Evolutionary conservation across 176 grass and related monocot genomes (phyloP).

Genomic region (Aegilops speltoides): DNA sequence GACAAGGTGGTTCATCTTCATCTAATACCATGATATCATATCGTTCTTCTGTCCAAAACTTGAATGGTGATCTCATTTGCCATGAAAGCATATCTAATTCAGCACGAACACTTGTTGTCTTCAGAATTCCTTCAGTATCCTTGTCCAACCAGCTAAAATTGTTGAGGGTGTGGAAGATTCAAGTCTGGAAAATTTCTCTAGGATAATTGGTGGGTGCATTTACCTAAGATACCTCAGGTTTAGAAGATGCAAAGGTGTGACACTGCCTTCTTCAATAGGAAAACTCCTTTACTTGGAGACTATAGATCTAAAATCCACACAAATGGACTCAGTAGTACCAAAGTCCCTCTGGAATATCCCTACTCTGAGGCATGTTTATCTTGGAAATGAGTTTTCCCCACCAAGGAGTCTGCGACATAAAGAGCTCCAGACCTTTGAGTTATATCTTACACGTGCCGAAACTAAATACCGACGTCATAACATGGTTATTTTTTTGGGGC

Average conservation of each 20-base stretch:
- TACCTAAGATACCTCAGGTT: background rate
- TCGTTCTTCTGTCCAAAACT: background rate
- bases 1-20: background rate
- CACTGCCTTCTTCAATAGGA: background rate
- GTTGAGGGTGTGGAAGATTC: background rate
- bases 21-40: background rate
- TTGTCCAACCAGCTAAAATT: background rate
- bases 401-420: background rate
- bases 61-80: background rate
- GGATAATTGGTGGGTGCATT: background rate
- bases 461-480: background rate
- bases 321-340: conserved; percentile 7
- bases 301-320: background rate
- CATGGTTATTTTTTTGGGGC: background rate
- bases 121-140: background rate
- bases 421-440: background rate
- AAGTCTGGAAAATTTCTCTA: background rate
- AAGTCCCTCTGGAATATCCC: conserved; percentile 39
- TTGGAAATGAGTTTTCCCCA: background rate
- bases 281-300: background rate
- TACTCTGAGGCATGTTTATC: background rate
- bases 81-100: background rate
- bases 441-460: fast-evolving
- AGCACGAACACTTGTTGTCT: background rate
- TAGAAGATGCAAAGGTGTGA: background rate